Conservation (phyloP, 768 basidiomycete genomes). For the Boletus rubropictus region DNA sequence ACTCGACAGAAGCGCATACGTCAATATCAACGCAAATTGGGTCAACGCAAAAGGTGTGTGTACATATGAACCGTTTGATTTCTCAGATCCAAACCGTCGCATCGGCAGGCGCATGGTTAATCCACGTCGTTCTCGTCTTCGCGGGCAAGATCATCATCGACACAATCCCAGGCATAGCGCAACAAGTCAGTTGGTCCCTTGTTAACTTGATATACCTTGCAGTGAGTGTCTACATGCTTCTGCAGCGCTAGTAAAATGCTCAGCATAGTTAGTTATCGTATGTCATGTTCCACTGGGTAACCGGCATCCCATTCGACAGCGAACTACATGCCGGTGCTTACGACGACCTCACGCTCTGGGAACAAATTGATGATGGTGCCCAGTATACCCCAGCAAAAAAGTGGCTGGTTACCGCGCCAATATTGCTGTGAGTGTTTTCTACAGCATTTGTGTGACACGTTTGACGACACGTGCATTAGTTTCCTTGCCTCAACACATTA, state of each 20-base stretch:
- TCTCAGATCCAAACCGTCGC: constrained; percentile 1
- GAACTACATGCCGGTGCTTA: constrained; percentile 88
- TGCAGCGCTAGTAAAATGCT: constrained; percentile 1
- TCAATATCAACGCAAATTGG: constrained; percentile 88
- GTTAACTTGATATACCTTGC: constrained; percentile 88
- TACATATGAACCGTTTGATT: constrained; percentile 5
- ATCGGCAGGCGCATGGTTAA: constrained; percentile 89
- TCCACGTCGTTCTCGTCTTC: constrained; percentile 90
- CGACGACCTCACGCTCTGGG: constrained; percentile 97
- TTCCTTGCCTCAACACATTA: constrained; percentile 98
- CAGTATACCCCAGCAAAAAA: constrained; percentile 99
- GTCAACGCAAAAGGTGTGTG: constrained; percentile 85
- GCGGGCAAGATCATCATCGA: constrained; percentile 90
- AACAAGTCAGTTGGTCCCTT: constrained; percentile 92
- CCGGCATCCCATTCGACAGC: constrained; percentile 91
- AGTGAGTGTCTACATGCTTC: constrained; percentile 41
- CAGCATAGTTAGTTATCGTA: constrained; percentile 67
- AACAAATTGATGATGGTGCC: constrained; percentile 97
- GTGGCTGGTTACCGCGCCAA: constrained; percentile 87
- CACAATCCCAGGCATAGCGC: constrained; percentile 89
- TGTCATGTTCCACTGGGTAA: constrained; percentile 98
- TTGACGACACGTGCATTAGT: constrained; percentile 35
- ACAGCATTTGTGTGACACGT: neutral
- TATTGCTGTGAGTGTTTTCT: constrained; percentile 63
- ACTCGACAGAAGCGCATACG: constrained; percentile 73